Base-by-base conservation (phyloP, 1,284 basidiomycete species). In the Trichosporon sp. region DNA sequence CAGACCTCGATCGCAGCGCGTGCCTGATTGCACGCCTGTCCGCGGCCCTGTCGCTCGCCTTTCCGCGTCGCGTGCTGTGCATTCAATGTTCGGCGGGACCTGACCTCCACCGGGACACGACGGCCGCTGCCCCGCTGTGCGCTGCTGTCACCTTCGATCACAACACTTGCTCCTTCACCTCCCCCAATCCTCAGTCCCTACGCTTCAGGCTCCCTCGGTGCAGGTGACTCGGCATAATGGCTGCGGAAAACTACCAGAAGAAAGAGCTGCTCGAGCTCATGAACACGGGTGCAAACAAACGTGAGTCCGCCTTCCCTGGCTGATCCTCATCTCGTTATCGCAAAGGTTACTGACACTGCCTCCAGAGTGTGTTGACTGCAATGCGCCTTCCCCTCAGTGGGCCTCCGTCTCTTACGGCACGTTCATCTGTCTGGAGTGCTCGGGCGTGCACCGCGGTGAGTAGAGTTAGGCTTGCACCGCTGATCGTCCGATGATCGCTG, bases 391-490 rank as follows among this genome's bases (percentile, higher is more conserved):
- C 78, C 94, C 93, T 1, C 93, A 96, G 81, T 96, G 94, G 94
- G 92, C 92, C n/a, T 91, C 90, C 76, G 75, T 80, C 71, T 77
- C 76, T 73, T 77, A 83, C 68, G 94, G 92, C 68, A 87, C 93
- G 67, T 95, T 96, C 82, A 88, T 97, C 74, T 98, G 95, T 83
- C 87, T 98, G 51, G 85, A 92, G 89, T 97, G 95, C 82, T 93
- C 92, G 16, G 94, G 94, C 35, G 87, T 90, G 48, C 95, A 98
- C 85, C 87, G 95, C 85, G 90, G 92, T 66, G 91, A 74, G 81
- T 68, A 10, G 46, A 66, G 35, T n/a, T 26, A 26, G 48, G n/a
- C 10, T 7, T 38, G 37, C 37, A 40, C 38, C 38, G 63, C 12
- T 31, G 54, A 21, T 56, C 19, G 51, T 4, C 56, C 14, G 11